Base-by-base conservation (phyloP, 805 yeast species). In the Cyberlindnera meyerae region DNA sequence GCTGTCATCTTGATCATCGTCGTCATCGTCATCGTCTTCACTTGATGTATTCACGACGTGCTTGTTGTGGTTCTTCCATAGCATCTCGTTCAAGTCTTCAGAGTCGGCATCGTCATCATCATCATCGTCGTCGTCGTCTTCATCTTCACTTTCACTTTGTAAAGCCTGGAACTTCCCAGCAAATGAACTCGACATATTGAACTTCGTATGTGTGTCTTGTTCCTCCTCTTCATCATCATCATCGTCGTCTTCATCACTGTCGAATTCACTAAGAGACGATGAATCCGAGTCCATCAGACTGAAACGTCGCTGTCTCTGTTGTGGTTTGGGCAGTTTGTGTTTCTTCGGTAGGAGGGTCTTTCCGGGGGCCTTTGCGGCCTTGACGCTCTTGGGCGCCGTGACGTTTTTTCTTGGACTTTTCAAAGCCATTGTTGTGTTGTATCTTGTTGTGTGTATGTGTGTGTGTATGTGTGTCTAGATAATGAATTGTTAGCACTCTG, bases 201-300 rank as follows among this genome's bases (percentile, higher is more conserved):
- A 16, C 11, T 24, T 22, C 21, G 29, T 25, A 29, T 18, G 42
- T n/a, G n/a, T n/a, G n/a, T n/a, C n/a, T n/a, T n/a, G 29, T 20
- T 49, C 41, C 25, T 40, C 27, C 8, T 52, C 24, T 12, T 17
- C 33, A 31, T 42, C 40, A 13, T 50, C 58, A 18, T 48, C 53
- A 9, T 44, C 35, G 20, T 50, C 46, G 27, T 44, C 40, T 3
- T 43, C 34, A 11, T 50, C 59, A 21, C 61, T 63, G 16, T 64
- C 61, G 15, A 59, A 55, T 8, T 63, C 68, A 39, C 68, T 63
- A 16, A 63, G 36, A 8, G 66, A 61, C 8, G 68, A 62, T 1
- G 59, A 57, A 16, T 68, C 68, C n/a, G 71, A 66, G 37, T 67
- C 68, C 11, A 68, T 53, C 18, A 68, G 48, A 45, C 71, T 64